Evolutionary conservation across 306 rosid species (phyloP), one percentile per base, ranked within the genome.

Genomic region (Vigna unguiculata): DNA sequence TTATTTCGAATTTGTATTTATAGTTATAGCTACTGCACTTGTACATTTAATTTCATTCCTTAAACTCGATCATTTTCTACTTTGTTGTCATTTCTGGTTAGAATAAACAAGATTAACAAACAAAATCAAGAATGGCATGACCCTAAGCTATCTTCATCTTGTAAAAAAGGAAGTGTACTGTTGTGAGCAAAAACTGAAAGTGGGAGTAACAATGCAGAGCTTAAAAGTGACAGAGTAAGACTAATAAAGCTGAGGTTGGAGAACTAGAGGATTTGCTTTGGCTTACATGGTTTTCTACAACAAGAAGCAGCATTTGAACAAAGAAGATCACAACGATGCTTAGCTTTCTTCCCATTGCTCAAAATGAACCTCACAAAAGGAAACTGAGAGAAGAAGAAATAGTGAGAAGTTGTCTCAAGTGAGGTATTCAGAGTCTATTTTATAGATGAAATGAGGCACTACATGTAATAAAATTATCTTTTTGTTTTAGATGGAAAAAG

Each of bases 201-300:
- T 60, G 21, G 34, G 34, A 69, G 11, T 15, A 43, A 11, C 47
- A 68, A 30, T 38, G 69, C 41, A 55, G 49, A 46, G 63, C 75
- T 28, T 43, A 59, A 7, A 59, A 59, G 43, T 30, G 12, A 78
- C 76, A 49, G 72, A 57, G 67, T 45, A 69, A 58, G 6, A 43
- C 6, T 20, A 47, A 53, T 63, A 54, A 48, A n/a, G 65, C 48
- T 70, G 40, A 69, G 49, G 16, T 43, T 19, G 51, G 52, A 58
- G 68, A 57, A 36, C 0, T 17, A 2, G 3, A 52, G 21, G 74
- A 32, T n/a, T 51, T 49, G n/a, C 46, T 69, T 68, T 47, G 72
- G 57, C 90, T 86, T 91, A 89, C 96, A 77, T 89, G 80, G 75
- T 77, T 89, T 46, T 89, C 75, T 20, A 20, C 68, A 5, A 54